These are phyloP conservation scores for Vigna nakashimae DNA, from an alignment of 306 rosid genomes.

Conservation along the genomic window DNA sequence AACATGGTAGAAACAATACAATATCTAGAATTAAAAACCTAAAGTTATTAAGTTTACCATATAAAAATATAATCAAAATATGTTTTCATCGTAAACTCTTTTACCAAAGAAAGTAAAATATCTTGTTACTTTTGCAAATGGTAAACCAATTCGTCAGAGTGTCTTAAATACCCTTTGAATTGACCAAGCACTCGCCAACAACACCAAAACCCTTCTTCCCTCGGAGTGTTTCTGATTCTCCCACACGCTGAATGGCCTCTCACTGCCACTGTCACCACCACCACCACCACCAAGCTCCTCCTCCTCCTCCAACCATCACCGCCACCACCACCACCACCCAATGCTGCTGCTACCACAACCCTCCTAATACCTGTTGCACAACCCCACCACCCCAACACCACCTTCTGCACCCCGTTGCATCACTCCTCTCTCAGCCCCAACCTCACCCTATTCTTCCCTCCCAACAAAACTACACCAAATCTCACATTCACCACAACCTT, in stretches of 20 bases:
- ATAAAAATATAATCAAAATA: no score
- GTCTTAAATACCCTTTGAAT: background rate
- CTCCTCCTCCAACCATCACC: background rate
- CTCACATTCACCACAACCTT: constrained; percentile 33
- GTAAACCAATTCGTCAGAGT: background rate
- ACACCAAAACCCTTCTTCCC: background rate
- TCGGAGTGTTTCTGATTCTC: background rate
- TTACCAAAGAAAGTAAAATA: no score
- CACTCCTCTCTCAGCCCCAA: constrained; percentile 54
- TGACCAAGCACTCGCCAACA: background rate
- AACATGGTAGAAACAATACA: no score
- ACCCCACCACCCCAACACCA: constrained; percentile 56
- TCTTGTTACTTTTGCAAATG: background rate
- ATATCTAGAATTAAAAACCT: no score
- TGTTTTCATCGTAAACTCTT: no score
- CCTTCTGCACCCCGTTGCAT: constrained; percentile 60
- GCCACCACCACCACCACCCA: background rate
- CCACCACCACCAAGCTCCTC: background rate
- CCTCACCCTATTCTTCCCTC: constrained; percentile 9
- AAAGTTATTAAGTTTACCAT: no score
- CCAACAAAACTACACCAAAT: constrained; percentile 24
- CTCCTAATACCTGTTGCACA: constrained; percentile 41
- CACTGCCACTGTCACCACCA: constrained; percentile 26
- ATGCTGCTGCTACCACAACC: constrained; percentile 39
- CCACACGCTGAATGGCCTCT: background rate